Percentiles rank a stretch among this genome's conserved stretches.
Evolutionary conservation across 1,284 basidiomycete species (phyloP).

Genomic region (Butyriboletus appendiculatus): DNA sequence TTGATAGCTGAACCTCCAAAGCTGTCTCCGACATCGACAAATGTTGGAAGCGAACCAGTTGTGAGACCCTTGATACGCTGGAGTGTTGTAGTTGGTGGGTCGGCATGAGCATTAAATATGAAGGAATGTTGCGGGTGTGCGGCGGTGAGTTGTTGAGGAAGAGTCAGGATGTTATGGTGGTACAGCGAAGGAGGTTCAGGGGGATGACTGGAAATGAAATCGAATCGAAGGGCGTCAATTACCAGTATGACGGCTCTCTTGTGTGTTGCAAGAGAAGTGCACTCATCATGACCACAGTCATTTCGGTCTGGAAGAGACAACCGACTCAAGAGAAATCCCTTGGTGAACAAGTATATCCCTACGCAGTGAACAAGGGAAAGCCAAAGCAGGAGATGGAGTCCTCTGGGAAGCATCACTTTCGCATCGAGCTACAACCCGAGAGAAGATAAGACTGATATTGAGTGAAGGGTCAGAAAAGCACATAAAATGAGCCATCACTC

Average conservation of each 20-base stretch:
- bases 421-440: slow-evolving; percentile 8
- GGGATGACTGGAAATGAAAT: slow-evolving; percentile 84
- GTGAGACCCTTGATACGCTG: slow-evolving; percentile 96
- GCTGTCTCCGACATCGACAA: slow-evolving; percentile 91
- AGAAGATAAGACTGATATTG: background rate
- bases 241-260: slow-evolving; percentile 82
- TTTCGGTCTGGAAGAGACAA: slow-evolving; percentile 70
- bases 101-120: slow-evolving; percentile 87
- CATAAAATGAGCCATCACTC: background rate
- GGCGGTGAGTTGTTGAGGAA: slow-evolving; percentile 73
- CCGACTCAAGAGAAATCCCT: slow-evolving; percentile 87
- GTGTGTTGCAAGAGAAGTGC: slow-evolving; percentile 63
- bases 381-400: slow-evolving; percentile 49
- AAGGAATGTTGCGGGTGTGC: slow-evolving; percentile 71
- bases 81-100: slow-evolving; percentile 95
- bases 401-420: slow-evolving; percentile 21
- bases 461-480: background rate
- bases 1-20: slow-evolving; percentile 85
- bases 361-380: slow-evolving; percentile 60
- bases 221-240: slow-evolving; percentile 93
- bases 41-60: slow-evolving; percentile 95
- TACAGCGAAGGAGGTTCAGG: slow-evolving; percentile 61
- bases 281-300: slow-evolving; percentile 46
- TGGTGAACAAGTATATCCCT: slow-evolving; percentile 80
- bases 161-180: slow-evolving; percentile 82